Conservation (phyloP, 768 basidiomycete species). For the Termitomyces titanicus region DNA sequence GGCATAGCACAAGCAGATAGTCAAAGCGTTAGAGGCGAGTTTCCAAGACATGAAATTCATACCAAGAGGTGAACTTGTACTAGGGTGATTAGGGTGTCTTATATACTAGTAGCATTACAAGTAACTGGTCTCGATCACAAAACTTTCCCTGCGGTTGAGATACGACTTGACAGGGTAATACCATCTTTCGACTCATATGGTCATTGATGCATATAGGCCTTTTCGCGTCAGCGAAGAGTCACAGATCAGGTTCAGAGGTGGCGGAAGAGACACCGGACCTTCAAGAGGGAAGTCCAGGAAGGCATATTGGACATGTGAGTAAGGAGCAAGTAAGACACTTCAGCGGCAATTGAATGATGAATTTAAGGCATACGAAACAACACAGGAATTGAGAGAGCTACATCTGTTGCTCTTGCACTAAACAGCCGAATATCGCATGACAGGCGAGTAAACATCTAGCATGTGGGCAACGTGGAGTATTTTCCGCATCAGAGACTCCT, state of each 20-base stretch:
- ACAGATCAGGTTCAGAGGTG: neutral
- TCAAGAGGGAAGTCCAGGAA: neutral
- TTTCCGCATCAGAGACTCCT: neutral
- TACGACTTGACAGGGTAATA: neutral
- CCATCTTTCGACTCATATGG: neutral
- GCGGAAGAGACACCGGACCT: neutral
- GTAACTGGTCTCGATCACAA: slow-evolving; percentile 14
- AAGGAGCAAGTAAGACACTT: neutral
- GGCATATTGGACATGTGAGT: neutral
- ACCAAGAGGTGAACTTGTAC: slow-evolving; percentile 3
- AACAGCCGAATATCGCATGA: neutral
- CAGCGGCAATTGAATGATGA: neutral
- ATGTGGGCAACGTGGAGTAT: neutral
- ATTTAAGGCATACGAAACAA: neutral
- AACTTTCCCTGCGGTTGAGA: slow-evolving; percentile 1
- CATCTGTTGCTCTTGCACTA: neutral
- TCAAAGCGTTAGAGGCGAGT: slow-evolving; percentile 22
- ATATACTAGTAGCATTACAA: slow-evolving; percentile 6
- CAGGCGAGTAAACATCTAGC: neutral
- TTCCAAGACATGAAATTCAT: slow-evolving; percentile 19
- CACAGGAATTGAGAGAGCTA: slow-evolving; percentile 2
- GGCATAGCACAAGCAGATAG: slow-evolving; percentile 24
- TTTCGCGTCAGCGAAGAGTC: neutral
- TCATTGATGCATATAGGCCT: neutral
- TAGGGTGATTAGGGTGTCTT: slow-evolving; percentile 3